Evolutionary conservation across 352 stramenopile species (phyloP).

Genomic region (Phytophthora citrophthora): DNA sequence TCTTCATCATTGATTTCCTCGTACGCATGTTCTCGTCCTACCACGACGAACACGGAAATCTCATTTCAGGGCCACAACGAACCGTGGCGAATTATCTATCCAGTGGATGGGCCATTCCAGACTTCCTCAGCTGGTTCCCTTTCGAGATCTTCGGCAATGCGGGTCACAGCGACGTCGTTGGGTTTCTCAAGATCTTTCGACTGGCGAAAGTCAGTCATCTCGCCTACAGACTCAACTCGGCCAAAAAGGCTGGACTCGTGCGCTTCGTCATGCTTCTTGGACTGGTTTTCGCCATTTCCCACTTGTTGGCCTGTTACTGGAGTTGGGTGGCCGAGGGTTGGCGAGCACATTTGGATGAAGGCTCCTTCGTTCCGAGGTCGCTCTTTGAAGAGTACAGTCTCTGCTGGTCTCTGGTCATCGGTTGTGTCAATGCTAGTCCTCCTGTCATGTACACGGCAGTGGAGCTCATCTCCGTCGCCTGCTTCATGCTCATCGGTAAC

Average conservation of each 20-base stretch:
- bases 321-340: slow-evolving; percentile 56
- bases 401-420: slow-evolving; percentile 65
- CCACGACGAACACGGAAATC: slow-evolving; percentile 44
- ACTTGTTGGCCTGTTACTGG: slow-evolving; percentile 71
- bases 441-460: slow-evolving; percentile 52
- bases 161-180: slow-evolving; percentile 46
- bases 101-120: slow-evolving; percentile 55
- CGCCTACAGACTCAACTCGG: slow-evolving; percentile 52
- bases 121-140: slow-evolving; percentile 72
- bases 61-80: slow-evolving; percentile 54
- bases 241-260: slow-evolving; percentile 66
- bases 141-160: slow-evolving; percentile 49
- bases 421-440: slow-evolving; percentile 66
- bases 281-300: slow-evolving; percentile 58
- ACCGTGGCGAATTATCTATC: slow-evolving; percentile 60
- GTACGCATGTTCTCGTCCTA: slow-evolving; percentile 65
- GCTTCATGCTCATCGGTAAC: slow-evolving; percentile 76
- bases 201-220: slow-evolving; percentile 71
- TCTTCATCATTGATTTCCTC: slow-evolving; percentile 65
- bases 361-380: slow-evolving; percentile 19
- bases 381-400: slow-evolving; percentile 55
- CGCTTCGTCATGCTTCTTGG: slow-evolving; percentile 57
- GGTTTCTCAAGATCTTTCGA: slow-evolving; percentile 64
- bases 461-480: slow-evolving; percentile 58
- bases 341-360: slow-evolving; percentile 41